Evolutionary conservation across 495 filamentous ascomycete species (phyloP).

Genomic region (Astrocystis sublimbata): DNA sequence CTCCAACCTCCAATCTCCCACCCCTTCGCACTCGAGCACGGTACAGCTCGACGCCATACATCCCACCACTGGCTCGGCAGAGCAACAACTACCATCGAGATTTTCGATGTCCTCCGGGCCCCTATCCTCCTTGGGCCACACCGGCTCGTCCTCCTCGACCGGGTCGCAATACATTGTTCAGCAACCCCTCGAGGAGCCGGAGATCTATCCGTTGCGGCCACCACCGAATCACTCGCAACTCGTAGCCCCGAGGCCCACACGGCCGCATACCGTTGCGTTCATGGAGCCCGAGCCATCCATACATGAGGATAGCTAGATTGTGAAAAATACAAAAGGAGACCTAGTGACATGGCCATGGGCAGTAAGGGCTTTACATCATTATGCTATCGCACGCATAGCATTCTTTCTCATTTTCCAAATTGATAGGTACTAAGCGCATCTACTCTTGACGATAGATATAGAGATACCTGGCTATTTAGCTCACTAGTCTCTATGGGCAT

Average conservation of each 20-base stretch:
- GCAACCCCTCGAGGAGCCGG: neutral
- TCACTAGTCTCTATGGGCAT: too few species aligned
- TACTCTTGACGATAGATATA: too few species aligned
- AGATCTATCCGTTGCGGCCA: neutral
- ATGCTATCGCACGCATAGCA: too few species aligned
- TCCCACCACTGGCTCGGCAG: neutral
- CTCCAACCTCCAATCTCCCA: neutral
- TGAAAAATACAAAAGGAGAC: neutral
- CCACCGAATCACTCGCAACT: neutral
- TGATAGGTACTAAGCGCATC: too few species aligned
- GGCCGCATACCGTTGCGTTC: neutral
- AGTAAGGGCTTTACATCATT: neutral
- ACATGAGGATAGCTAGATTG: neutral
- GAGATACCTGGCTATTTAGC: too few species aligned
- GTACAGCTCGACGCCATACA: conserved; percentile 9
- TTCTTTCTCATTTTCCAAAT: too few species aligned
- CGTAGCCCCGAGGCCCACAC: neutral
- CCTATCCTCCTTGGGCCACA: neutral
- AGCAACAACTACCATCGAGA: neutral
- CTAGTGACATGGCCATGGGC: too few species aligned
- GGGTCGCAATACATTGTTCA: neutral
- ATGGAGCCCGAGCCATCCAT: neutral
- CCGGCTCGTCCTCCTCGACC: neutral
- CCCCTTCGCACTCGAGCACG: neutral
- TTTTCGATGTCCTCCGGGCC: conserved; percentile 7